Base-by-base conservation (phyloP, 2,329 filamentous ascomycete genomes). In the Ophiostoma novo-ulmi region DNA sequence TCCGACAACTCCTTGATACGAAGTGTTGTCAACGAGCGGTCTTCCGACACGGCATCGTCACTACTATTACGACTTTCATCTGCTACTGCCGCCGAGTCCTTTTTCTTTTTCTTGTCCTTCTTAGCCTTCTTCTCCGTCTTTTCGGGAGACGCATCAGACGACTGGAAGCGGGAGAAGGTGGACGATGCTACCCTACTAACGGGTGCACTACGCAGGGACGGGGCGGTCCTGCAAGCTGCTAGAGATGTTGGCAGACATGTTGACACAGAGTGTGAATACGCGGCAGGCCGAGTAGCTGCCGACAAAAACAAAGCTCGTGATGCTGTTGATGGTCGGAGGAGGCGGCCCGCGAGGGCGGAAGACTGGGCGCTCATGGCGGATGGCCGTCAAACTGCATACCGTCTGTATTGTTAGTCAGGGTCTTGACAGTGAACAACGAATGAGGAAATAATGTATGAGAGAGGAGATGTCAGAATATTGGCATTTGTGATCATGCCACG, bases 1-100 rank as follows among this genome's bases (percentile, higher is more conserved):
- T 80, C 80, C 72, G 80, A 78, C 72, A 90, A 78, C 76, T 88
- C 86, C 52, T 83, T 79, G 7, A 86, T 76, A n/a, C 87, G 83
- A 17, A 74, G 70, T 0, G 74, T 73, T 36, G 72, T 73, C 11
- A 74, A 70, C 66, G 74, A 74, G 26, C 72, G 70, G 72, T 75
- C 69, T 69, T 73, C 38, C 64, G 65, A 13, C 5, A 14, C 35
- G n/a, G n/a, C 48, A 17, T 44, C 14, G 22, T 36, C 44, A 7
- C 1, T 13, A 6, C 48, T 68, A 20, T 69, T 58, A 20, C 52
- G 36, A 41, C 68, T 58, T 52, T 65, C 35, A 41, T 44, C 48
- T 58, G 48, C 63, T 52, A 26, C 26, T 52, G 35, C 10, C 52
- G 52, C 52, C 52, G n/a, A 11, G n/a, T 26, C 48, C 7, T 55